Evolutionary conservation across 2,329 filamentous ascomycete genomes (phyloP).

Genomic region (Chrysosphaeria jannelii): DNA sequence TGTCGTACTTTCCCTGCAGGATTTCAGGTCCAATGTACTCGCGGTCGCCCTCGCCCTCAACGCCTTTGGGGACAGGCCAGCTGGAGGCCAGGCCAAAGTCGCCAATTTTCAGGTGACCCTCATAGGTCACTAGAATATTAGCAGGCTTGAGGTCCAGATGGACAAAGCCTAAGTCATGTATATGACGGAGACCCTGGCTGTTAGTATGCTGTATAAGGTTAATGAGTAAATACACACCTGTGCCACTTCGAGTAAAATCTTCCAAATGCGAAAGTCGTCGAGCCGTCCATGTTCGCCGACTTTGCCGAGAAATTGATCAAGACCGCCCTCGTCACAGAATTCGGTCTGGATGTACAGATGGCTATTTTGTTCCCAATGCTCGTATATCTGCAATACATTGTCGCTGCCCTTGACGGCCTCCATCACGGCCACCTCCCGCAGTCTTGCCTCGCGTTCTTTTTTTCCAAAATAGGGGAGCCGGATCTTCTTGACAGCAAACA

Average conservation of each 20-base stretch:
- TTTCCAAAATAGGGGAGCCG: constrained; percentile 49
- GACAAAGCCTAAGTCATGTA: constrained; percentile 66
- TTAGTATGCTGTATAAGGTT: too few relatives aligned
- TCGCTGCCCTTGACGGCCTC: constrained; percentile 50
- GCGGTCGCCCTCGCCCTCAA: constrained; percentile 80
- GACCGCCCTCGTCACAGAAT: constrained; percentile 77
- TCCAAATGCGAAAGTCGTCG: constrained; percentile 97
- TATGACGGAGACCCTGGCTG: constrained; percentile 51
- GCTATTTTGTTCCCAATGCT: constrained; percentile 63
- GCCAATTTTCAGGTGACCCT: constrained; percentile 57
- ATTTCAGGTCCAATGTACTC: constrained; percentile 93
- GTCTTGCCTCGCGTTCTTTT: constrained; percentile 53
- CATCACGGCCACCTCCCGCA: constrained; percentile 58
- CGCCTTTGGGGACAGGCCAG: constrained; percentile 45
- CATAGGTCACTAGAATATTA: constrained; percentile 55
- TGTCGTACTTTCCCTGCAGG: constrained; percentile 59
- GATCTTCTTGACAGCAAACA: constrained; percentile 87
- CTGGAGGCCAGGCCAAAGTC: constrained; percentile 59
- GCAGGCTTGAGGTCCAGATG: constrained; percentile 67
- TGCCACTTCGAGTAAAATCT: constrained; percentile 67
- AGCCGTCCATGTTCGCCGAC: constrained; percentile 60
- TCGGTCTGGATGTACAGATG: constrained; percentile 94
- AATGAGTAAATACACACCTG: constrained; percentile 20
- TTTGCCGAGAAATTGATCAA: constrained; percentile 60
- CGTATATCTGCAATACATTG: constrained; percentile 57